These are phyloP conservation scores for Kwoniella dendrophila DNA, from an alignment of 768 basidiomycete species.

Conservation along the genomic window DNA sequence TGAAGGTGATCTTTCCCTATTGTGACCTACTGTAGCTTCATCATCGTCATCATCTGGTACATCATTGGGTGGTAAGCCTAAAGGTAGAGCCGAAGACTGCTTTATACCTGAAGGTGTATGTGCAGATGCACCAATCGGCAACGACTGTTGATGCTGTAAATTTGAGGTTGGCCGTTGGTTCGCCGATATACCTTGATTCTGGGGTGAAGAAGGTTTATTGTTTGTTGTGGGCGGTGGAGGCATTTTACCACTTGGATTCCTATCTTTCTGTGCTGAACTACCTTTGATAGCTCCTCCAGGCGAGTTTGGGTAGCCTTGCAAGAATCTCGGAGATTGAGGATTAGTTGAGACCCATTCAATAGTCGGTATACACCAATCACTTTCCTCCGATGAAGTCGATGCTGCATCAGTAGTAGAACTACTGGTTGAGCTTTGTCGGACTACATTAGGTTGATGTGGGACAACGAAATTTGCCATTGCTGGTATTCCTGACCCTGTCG, in stretches of 20 bases:
- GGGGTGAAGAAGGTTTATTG: slow-evolving; percentile 8
- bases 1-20: slow-evolving; percentile 34
- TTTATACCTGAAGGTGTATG: slow-evolving; percentile 28
- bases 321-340: slow-evolving; percentile 10
- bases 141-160: slow-evolving; percentile 17
- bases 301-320: slow-evolving; percentile 15
- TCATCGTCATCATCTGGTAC: slow-evolving; percentile 47
- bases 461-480: slow-evolving; percentile 40
- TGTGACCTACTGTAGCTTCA: slow-evolving; percentile 47
- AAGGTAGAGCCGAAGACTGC: slow-evolving; percentile 28
- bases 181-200: slow-evolving; percentile 15
- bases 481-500: neutral
- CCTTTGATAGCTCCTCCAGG: slow-evolving; percentile 10
- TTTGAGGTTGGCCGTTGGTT: slow-evolving; percentile 4
- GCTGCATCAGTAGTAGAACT: slow-evolving; percentile 42
- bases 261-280: slow-evolving; percentile 5
- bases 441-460: slow-evolving; percentile 24
- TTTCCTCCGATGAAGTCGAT: slow-evolving; percentile 43
- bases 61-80: slow-evolving; percentile 16
- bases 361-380: slow-evolving; percentile 46
- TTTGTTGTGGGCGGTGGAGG: slow-evolving; percentile 30
- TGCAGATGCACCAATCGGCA: slow-evolving; percentile 34
- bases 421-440: slow-evolving; percentile 43
- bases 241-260: slow-evolving; percentile 29
- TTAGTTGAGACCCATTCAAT: slow-evolving; percentile 45